Evolutionary conservation across 495 filamentous ascomycete species (phyloP), one percentile per base, ranked within the genome.

Genomic region (Penicillium alfredii): DNA sequence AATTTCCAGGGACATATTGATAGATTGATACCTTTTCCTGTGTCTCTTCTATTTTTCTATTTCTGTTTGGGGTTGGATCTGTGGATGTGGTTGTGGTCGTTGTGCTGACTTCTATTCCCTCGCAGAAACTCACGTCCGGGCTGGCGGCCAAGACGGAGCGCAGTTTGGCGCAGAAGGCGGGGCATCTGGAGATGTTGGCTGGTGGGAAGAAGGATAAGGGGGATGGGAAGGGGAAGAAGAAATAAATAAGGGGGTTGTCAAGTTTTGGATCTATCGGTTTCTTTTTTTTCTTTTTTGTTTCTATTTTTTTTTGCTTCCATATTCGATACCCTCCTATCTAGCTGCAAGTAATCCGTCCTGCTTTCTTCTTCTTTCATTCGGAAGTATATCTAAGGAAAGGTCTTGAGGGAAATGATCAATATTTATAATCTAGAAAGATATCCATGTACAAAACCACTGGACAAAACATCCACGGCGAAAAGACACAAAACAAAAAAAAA

Each of bases 161-260:
- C 39, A 72, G 57, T 47, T 66, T 88, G 14, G 84, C 78, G 4
- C 62, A 74, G 30, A 79, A 76, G 53, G 83, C 81, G 25, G 84
- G 84, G 4, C 83, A 88, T 72, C 47, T 86, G 44, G 83, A 88
- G 56, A 24, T 87, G 57, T 52, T 87, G 41, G 63, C 68, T 40
- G 79, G 76, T 3, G 79, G 75, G 8, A 82, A 82, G 72, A 81
- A 77, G 63, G 69, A 75, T 32, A 61, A 53, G 45, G 33, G 38
- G 39, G 13, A 44, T 25, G 11, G 11, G 23, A 51, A 49, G 35
- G 42, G 25, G 19, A 49, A 49, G 38, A 57, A 45, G 42, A 51
- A 55, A 38, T 42, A 44, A 33, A n/a, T n/a, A n/a, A n/a, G n/a
- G n/a, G n/a, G n/a, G n/a, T n/a, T n/a, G n/a, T n/a, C n/a, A n/a